Conservation (phyloP, 192 early-diverging fungal species). For the Entrophospora sp. region DNA sequence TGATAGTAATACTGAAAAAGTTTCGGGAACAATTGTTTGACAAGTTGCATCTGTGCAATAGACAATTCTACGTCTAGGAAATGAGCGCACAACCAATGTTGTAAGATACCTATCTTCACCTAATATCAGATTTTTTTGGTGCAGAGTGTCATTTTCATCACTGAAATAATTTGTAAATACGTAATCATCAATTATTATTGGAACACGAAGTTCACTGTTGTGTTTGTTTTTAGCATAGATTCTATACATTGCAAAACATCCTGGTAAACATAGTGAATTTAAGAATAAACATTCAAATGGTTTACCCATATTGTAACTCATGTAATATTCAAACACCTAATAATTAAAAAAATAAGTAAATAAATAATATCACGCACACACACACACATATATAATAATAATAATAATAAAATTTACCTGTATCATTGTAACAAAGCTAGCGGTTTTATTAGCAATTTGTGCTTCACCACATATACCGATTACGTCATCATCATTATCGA, state of each 20-base stretch:
- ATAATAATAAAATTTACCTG: slow-evolving; percentile 37
- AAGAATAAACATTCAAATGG: slow-evolving; percentile 69
- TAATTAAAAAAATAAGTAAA: background rate
- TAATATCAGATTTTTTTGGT: slow-evolving; percentile 74
- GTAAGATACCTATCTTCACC: slow-evolving; percentile 81
- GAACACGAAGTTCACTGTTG: slow-evolving; percentile 51
- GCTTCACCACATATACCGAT: slow-evolving; percentile 97
- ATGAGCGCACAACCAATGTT: slow-evolving; percentile 73
- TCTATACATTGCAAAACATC: slow-evolving; percentile 72
- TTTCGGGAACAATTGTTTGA: slow-evolving; percentile 69
- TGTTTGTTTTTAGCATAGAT: slow-evolving; percentile 64
- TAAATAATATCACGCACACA: no score
- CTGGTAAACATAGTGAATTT: slow-evolving; percentile 62
- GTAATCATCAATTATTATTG: slow-evolving; percentile 74
- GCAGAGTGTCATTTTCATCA: slow-evolving; percentile 67
- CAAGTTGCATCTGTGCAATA: slow-evolving; percentile 75
- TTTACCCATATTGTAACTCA: slow-evolving; percentile 64
- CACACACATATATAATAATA: background rate
- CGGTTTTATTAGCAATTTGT: slow-evolving; percentile 85
- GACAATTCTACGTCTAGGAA: slow-evolving; percentile 74
- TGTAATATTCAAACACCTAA: slow-evolving; percentile 67
- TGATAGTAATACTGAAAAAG: slow-evolving; percentile 70
- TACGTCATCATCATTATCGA: slow-evolving; percentile 77
- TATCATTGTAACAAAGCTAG: slow-evolving; percentile 83
- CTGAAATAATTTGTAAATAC: slow-evolving; percentile 71